Conservation (phyloP, 2,329 filamentous ascomycete genomes). For the Aureobasidium zeae region DNA sequence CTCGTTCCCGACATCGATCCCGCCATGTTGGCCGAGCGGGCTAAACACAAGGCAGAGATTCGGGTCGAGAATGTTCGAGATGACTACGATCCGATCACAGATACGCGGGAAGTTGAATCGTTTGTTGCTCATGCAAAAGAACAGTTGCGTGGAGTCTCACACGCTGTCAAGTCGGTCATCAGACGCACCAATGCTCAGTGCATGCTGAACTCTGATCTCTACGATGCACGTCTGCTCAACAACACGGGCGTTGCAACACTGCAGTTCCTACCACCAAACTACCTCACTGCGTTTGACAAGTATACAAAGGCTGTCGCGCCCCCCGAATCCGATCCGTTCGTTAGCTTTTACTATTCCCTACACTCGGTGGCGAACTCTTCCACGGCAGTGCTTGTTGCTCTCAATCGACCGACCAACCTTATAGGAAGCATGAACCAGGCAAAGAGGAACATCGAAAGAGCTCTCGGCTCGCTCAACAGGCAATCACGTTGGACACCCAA, state of each 20-base stretch:
- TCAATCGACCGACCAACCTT: constrained; percentile 69
- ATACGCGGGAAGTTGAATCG: constrained; percentile 80
- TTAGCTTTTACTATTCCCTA: constrained; percentile 64
- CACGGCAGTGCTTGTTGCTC: constrained; percentile 66
- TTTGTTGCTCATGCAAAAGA: constrained; percentile 88
- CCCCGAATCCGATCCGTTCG: constrained; percentile 63
- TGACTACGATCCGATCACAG: constrained; percentile 71
- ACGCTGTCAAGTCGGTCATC: constrained; percentile 72
- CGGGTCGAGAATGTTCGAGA: constrained; percentile 77
- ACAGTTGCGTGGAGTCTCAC: constrained; percentile 75
- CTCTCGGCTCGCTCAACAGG: constrained; percentile 62
- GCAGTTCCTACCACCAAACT: constrained; percentile 56
- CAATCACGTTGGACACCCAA: constrained; percentile 68
- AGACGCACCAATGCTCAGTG: constrained; percentile 67
- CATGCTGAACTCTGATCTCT: constrained; percentile 56
- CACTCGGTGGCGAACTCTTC: constrained; percentile 76
- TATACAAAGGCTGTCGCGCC: constrained; percentile 59
- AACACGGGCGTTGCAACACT: constrained; percentile 46
- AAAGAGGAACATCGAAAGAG: constrained; percentile 68
- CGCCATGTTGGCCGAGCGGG: constrained; percentile 81
- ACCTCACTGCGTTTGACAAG: constrained; percentile 61
- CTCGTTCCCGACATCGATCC: constrained; percentile 88
- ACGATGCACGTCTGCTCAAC: constrained; percentile 51
- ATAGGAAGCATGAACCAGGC: constrained; percentile 67
- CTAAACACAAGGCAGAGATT: constrained; percentile 73